Conservation (phyloP, 352 stramenopile genomes). For the Pythium myriotylum region DNA sequence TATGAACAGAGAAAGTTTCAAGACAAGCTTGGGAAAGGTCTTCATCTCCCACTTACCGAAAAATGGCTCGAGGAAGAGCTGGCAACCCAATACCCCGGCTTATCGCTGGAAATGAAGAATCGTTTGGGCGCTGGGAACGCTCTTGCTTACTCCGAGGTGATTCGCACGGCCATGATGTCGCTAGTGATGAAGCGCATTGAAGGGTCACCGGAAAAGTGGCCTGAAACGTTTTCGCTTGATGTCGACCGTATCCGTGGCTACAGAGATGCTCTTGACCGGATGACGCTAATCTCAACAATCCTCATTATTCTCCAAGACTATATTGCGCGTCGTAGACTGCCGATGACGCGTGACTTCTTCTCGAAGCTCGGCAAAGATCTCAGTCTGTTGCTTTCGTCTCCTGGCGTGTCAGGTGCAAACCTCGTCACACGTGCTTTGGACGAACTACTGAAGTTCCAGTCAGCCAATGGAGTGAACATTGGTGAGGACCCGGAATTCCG, state of each 20-base stretch:
- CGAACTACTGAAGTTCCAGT: slow-evolving; percentile 25
- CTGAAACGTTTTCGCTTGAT: slow-evolving; percentile 69
- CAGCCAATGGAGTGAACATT: slow-evolving; percentile 18
- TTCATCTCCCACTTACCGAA: slow-evolving; percentile 39
- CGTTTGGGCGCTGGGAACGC: slow-evolving; percentile 35
- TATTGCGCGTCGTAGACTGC: slow-evolving; percentile 37
- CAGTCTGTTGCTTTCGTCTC: slow-evolving; percentile 44
- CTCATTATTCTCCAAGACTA: slow-evolving; percentile 65
- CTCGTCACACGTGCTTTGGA: slow-evolving; percentile 54
- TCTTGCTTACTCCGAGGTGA: slow-evolving; percentile 44
- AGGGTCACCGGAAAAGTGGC: slow-evolving; percentile 45
- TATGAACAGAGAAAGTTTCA: slow-evolving; percentile 67
- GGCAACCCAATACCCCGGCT: slow-evolving; percentile 28
- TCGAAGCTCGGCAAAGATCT: slow-evolving; percentile 35
- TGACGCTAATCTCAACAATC: slow-evolving; percentile 58
- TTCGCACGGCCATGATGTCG: slow-evolving; percentile 47
- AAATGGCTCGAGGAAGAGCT: slow-evolving; percentile 58
- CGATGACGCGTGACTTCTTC: slow-evolving; percentile 35
- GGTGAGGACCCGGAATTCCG: slow-evolving; percentile 30
- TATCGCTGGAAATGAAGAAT: slow-evolving; percentile 30
- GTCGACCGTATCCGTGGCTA: slow-evolving; percentile 51
- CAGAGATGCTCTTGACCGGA: slow-evolving; percentile 58
- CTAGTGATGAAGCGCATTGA: slow-evolving; percentile 61
- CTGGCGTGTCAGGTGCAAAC: slow-evolving; percentile 48
- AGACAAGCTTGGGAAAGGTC: slow-evolving; percentile 30